phyloP scores from a whole-genome alignment of 1,284 basidiomycete species.

The Amylostereum areolatum region DNA sequence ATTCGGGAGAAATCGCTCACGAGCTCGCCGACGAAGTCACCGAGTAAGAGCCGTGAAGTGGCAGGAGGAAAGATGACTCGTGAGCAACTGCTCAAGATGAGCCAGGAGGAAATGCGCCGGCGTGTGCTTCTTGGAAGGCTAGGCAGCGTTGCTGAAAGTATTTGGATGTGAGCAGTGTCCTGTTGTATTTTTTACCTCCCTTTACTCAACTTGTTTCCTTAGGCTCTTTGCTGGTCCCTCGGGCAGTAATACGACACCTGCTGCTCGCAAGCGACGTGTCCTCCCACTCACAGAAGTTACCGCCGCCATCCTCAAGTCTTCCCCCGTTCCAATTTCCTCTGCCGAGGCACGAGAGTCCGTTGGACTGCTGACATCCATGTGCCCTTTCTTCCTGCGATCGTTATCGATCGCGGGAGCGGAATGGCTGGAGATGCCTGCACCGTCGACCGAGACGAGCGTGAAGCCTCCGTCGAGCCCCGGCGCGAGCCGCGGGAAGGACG shows the following conservation, averaged over 20 bases:
- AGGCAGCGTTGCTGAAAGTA: conserved; percentile 70
- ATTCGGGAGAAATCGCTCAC: conserved; percentile 65
- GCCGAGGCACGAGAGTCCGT: conserved; percentile 73
- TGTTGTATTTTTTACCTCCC: not conserved
- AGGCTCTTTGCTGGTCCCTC: conserved; percentile 65
- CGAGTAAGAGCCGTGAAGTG: conserved; percentile 27
- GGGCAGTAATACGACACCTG: conserved; percentile 40
- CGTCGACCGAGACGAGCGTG: conserved; percentile 16
- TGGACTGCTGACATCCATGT: conserved; percentile 54
- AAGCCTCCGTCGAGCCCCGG: conserved; percentile 21
- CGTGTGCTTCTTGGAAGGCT: conserved; percentile 72
- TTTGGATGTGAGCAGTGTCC: conserved; percentile 65
- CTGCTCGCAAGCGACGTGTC: conserved; percentile 59
- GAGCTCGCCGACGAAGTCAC: conserved; percentile 55
- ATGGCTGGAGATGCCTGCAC: conserved; percentile 77
- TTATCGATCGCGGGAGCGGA: conserved; percentile 61
- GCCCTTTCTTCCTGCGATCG: conserved; percentile 70
- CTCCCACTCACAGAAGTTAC: conserved; percentile 60
- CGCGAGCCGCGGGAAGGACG: conserved; percentile 14
- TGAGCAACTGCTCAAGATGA: conserved; percentile 63
- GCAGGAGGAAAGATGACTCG: conserved; percentile 42
- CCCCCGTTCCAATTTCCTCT: conserved; percentile 67
- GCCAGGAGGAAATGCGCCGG: conserved; percentile 69
- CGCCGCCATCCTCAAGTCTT: conserved; percentile 67
- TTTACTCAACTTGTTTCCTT: conserved; percentile 5